These are phyloP conservation scores for Tulasnella sp. DNA, from an alignment of 768 basidiomycete genomes.

Conservation along the genomic window DNA sequence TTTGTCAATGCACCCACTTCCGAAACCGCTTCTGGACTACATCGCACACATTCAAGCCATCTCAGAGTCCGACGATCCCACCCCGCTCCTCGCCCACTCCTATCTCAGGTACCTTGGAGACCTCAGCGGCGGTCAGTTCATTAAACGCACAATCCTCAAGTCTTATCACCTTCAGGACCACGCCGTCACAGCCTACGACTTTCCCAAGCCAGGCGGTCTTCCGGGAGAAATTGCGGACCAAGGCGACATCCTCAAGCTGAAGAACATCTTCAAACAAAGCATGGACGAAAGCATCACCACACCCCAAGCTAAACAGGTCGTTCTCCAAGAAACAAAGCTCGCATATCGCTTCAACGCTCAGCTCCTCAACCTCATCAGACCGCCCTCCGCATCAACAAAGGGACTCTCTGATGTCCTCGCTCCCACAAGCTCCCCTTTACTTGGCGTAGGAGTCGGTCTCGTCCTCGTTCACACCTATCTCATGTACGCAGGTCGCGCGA, in stretches of 20 bases:
- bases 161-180: constrained; percentile 47
- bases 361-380: not conserved
- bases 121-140: constrained; percentile 64
- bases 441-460: not conserved
- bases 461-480: not conserved
- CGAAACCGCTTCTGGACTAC: constrained; percentile 41
- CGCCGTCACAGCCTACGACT: constrained; percentile 57
- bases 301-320: not conserved
- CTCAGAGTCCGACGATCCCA: constrained; percentile 33
- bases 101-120: constrained; percentile 80
- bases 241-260: constrained; percentile 60
- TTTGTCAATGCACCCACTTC: constrained; percentile 29
- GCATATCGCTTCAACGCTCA: not conserved
- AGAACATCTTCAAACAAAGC: constrained; percentile 54
- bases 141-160: constrained; percentile 47
- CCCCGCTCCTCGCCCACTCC: constrained; percentile 58
- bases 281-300: constrained; percentile 36
- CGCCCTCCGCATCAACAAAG: not conserved
- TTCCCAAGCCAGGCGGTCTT: constrained; percentile 35
- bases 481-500: not conserved
- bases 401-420: not conserved
- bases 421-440: not conserved
- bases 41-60: constrained; percentile 41
- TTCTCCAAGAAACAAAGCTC: not conserved
- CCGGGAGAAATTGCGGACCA: constrained; percentile 26